Evolutionary conservation across 2,329 filamentous ascomycete species (phyloP).

Genomic region (Phialocephala subalpina): DNA sequence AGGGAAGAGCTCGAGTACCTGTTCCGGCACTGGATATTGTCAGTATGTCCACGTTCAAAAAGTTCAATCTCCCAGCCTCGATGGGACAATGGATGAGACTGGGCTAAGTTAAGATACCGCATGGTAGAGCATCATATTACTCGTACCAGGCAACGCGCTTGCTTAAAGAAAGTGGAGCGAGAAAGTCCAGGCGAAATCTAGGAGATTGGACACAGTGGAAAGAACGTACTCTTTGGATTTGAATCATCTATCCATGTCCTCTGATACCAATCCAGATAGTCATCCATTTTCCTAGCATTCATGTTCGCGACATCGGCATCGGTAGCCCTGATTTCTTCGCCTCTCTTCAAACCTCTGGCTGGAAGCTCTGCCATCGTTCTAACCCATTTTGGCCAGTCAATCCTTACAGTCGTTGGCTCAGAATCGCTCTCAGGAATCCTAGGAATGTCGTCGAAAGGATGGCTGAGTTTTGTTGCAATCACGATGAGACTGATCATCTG

Average conservation of each 20-base stretch:
- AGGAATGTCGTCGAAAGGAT: slow-evolving; percentile 71
- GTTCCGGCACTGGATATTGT: slow-evolving; percentile 40
- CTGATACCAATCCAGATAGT: slow-evolving; percentile 84
- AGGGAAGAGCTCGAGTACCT: slow-evolving; percentile 47
- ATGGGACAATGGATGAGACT: no score
- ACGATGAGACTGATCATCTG: slow-evolving; percentile 76
- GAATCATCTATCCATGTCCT: slow-evolving; percentile 64
- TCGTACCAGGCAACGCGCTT: no score
- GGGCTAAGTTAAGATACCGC: no score
- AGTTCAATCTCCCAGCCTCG: no score
- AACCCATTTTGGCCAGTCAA: slow-evolving; percentile 81
- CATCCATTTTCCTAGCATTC: slow-evolving; percentile 68
- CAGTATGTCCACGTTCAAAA: slow-evolving; percentile 5
- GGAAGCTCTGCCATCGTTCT: slow-evolving; percentile 51
- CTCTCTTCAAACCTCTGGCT: slow-evolving; percentile 44
- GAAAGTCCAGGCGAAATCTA: no score
- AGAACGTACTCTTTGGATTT: slow-evolving; percentile 47
- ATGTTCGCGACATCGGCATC: slow-evolving; percentile 71
- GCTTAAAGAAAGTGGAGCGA: no score
- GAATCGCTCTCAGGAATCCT: slow-evolving; percentile 57
- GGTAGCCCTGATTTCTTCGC: slow-evolving; percentile 60
- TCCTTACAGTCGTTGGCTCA: slow-evolving; percentile 64
- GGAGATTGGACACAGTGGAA: not conserved
- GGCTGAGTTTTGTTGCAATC: slow-evolving; percentile 79
- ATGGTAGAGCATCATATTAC: no score